phyloP scores from a whole-genome alignment of 75 land plant species.

The Pinus tabuliformis region DNA sequence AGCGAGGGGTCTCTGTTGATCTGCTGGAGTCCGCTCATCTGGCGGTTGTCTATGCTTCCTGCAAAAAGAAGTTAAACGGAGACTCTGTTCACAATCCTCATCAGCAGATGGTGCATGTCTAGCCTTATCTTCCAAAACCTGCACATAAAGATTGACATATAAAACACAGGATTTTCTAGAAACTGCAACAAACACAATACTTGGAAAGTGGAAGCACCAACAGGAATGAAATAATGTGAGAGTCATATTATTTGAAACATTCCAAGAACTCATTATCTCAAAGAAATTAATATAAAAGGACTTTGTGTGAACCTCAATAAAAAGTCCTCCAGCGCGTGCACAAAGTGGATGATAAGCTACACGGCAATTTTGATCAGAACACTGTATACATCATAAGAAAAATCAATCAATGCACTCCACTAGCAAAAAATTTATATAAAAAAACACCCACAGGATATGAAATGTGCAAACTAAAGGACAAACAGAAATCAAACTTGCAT shows the following conservation, averaged over 20 bases:
- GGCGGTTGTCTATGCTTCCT: conserved; percentile 76
- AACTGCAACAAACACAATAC: neutral
- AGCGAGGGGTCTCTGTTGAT: conserved; percentile 19
- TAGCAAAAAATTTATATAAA: neutral
- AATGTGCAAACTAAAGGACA: neutral
- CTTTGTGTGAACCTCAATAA: conserved; percentile 62
- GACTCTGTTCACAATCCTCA: conserved; percentile 67
- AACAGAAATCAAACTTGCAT: neutral
- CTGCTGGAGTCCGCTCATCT: conserved; percentile 26
- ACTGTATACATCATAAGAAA: conserved; percentile 31
- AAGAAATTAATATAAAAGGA: neutral
- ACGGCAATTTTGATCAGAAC: conserved; percentile 66
- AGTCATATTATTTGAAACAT: neutral
- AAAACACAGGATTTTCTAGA: neutral
- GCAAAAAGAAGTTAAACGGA: conserved; percentile 82
- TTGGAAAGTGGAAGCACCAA: neutral
- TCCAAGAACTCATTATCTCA: neutral
- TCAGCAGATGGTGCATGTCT: conserved; percentile 32
- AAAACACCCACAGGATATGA: neutral
- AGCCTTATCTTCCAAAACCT: conserved; percentile 60
- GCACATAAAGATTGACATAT: neutral
- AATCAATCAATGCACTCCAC: neutral
- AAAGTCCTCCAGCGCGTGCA: conserved; percentile 96
- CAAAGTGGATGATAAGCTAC: conserved; percentile 95
- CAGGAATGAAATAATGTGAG: neutral